Conservation (phyloP, 2,329 filamentous ascomycete genomes). For the Dryadomyces quercus-mongolicae region DNA sequence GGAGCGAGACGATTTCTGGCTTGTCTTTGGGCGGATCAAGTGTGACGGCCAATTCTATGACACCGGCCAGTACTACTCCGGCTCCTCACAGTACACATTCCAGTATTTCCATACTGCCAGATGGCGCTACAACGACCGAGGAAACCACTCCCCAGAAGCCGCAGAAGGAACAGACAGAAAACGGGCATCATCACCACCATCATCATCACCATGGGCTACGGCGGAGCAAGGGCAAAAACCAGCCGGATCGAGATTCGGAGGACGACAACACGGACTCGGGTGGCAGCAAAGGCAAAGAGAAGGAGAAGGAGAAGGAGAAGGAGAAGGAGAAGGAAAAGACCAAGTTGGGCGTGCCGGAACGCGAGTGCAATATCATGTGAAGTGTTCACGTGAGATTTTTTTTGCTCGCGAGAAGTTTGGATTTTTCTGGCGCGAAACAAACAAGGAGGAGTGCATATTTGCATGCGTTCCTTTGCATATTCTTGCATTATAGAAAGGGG, state of each 20-base stretch:
- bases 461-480: background rate
- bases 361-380: constrained; percentile 22
- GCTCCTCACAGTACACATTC: background rate
- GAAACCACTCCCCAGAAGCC: background rate
- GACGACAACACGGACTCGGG: background rate
- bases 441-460: background rate
- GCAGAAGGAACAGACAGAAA: background rate
- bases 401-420: background rate
- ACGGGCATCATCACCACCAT: constrained; percentile 9
- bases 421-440: background rate
- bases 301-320: constrained; percentile 17
- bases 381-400: background rate
- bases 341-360: constrained; percentile 16
- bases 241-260: constrained; percentile 4
- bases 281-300: constrained; percentile 14
- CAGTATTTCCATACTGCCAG: background rate
- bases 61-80: background rate
- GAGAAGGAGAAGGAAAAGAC: constrained; percentile 14
- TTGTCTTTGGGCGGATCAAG: background rate
- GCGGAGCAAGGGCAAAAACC: constrained; percentile 11
- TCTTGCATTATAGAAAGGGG: background rate
- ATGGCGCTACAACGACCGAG: background rate
- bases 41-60: background rate
- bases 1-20: background rate
- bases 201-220: constrained; percentile 12